Base-by-base conservation (phyloP, 352 stramenopile genomes). In the Phytophthora tentaculata region DNA sequence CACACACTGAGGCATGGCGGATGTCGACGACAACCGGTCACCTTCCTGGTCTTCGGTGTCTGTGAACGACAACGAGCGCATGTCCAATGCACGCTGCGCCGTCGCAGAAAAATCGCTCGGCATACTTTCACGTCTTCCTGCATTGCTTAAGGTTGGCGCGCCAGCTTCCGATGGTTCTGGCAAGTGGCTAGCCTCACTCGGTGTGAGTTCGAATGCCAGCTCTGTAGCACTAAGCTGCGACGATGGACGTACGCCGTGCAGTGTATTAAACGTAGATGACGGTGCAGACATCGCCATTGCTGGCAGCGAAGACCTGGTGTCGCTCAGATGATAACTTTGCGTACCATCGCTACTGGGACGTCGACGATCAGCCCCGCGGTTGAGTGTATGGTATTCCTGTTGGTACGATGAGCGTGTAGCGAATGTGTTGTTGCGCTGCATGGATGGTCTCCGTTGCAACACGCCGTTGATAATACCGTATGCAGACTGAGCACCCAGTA, bases 401-500 rank as follows among this genome's bases (percentile, higher is more conserved):
- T 73, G 67, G 53, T 71, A 79, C n/a, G 63, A 76, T 26, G 59
- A 45, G 4, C 69, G 56, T 3, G 55, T 72, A 66, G 59, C 67
- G 50, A 79, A 73, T 12, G 71, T 75, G 43, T 69, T 76, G 56
- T 63, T 80, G 20, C 68, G 71, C 23, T 48, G 47, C 14, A 71
- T 55, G 1, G 64, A 55, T 24, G 48, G 57, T 28, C 64, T 63
- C 5, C 61, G 51, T 44, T 66, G 48, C 37, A 73, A 50, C 20
- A 29, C 29, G 23, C 71, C 64, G 23, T 71, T 62, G 23, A 67
- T 19, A 37, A 83, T 69, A 2, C 74, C 74, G 52, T 80, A 79
- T 44, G 77, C 77, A 5, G 79, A 88, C 56, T 91, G 79, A 5
- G 71, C 73, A 5, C 73, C 80, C 0, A 95, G 51, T 2, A 80